Conservation (phyloP, 1,284 basidiomycete genomes). For the Irpex sp. region DNA sequence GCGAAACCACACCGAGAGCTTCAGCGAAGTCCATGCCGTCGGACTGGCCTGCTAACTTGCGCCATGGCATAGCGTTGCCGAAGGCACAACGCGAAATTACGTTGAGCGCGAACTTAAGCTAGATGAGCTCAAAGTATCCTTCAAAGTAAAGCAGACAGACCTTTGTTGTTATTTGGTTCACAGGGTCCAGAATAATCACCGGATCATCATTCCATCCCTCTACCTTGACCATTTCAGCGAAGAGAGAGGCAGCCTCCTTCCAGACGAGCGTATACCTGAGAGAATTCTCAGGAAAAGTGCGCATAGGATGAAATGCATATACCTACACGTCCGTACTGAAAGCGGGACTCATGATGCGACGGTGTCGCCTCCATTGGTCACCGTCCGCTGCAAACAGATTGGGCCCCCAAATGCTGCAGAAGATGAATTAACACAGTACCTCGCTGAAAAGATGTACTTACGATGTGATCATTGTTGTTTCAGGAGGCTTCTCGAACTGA, state of each 20-base stretch:
- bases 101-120: constrained; percentile 2
- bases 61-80: constrained; percentile 7
- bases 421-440: neutral
- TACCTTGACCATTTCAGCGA: constrained; percentile 8
- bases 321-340: constrained; percentile 7
- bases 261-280: constrained; percentile 2
- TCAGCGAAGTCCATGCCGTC: constrained; percentile 5
- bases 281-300: neutral
- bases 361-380: constrained; percentile 9
- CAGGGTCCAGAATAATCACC: neutral
- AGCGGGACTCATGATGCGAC: constrained; percentile 4
- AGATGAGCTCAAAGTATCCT: neutral
- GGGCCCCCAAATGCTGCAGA: constrained; percentile 1
- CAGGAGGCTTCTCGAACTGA: constrained; percentile 4
- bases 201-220: constrained; percentile 7
- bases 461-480: neutral
- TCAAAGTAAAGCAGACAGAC: neutral
- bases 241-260: constrained; percentile 7
- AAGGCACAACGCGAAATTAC: constrained; percentile 8
- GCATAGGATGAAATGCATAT: neutral
- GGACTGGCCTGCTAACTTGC: neutral
- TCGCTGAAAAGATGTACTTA: neutral
- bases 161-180: constrained; percentile 7
- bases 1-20: constrained; percentile 3
- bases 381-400: constrained; percentile 8